Evolutionary conservation across 2,329 filamentous ascomycete species (phyloP), one percentile per base, ranked within the genome.

Genomic region (Chaetomiaceae sp.): DNA sequence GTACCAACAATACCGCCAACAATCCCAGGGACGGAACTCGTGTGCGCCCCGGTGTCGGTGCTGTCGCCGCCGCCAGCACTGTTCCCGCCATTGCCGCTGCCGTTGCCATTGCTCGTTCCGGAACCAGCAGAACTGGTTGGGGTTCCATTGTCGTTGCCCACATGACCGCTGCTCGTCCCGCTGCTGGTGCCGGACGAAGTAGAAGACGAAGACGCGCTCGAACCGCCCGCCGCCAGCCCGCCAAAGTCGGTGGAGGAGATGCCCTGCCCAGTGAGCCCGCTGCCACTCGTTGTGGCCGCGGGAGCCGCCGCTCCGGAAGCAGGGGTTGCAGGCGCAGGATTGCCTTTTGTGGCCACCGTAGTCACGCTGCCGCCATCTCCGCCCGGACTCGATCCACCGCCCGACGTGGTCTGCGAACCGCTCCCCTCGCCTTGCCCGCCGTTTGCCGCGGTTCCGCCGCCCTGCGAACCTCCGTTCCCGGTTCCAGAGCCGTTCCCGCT

Each of bases 1-100:
- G 9, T 51, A 58, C 55, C 45, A 33, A 55, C 27, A n/a, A 55
- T 18, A 8, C 45, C 52, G 6, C 53, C 55, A 2, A 51, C 35
- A 12, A 57, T 50, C 0, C 52, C 54, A 1, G 48, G 47, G 3
- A 54, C 6, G 2, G 54, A 44, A 29, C 41, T 53, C 3, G 53
- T 19, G 0, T 42, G 35, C n/a, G 45, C 18, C 3, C n/a, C 29
- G 36, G 17, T 33, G 12, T 30, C 36, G 24, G 15, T 4, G 10
- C 35, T 40, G 6, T 27, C 42, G 24, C 15, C 19, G 2, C 27
- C 32, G 4, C n/a, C n/a, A n/a, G n/a, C n/a, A n/a, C n/a, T n/a
- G n/a, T n/a, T n/a, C n/a, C n/a, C n/a, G n/a, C 20, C 33, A 26
- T 24, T 36, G 26, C 32, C 48, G 6, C 24, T 17, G 4, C 22